Base-by-base conservation (phyloP, 768 basidiomycete genomes). In the Suillus discolor region DNA sequence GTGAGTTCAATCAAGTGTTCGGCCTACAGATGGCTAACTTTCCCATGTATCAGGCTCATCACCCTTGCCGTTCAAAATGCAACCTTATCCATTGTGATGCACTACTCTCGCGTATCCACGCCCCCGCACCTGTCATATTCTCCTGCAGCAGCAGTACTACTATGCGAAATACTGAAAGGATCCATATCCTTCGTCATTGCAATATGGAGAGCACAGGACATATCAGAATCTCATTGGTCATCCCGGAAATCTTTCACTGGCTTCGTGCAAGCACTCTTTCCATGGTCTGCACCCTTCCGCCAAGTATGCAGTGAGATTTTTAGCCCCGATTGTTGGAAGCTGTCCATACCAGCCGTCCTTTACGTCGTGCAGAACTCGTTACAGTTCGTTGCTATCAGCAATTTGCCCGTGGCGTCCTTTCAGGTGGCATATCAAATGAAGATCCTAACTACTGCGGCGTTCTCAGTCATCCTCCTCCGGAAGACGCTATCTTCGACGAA, bases 351-450 rank as follows among this genome's bases (percentile, higher is more conserved):
- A 1, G 96, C 97, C 23, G 84, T 97, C 67, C 90, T 98, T 69
- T 98, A 97, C 72, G 90, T 96, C 69, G 85, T 97, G n/a, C 94
- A 99, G 78, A 98, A 98, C 77, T 92, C 93, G 45, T 87, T 99
- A 28, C 97, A 99, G 77, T 99, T 97, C 78, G 94, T 97, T 69
- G 97, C 97, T 28, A 91, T 97, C 67, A 87, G 88, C 69, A 99
- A 99, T 78, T 87, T 99, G 65, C 94, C 94, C 45, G 96, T 95
- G 62, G 97, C 97, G 16, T 94, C 97, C 3, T 99, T 98, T 81
- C 97, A 99, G 76, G 95, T 98, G 68, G 93, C 93, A 11, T 97
- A 98, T 76, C 96, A 98, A 79, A 96, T 98, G 96, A 98, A 98
- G 79, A 98, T 98, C 75, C 85, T 98, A 64, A 98, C 96, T 59